Evolutionary conservation across 2,329 filamentous ascomycete species (phyloP).

Genomic region (Apiospora kogelbergensis): DNA sequence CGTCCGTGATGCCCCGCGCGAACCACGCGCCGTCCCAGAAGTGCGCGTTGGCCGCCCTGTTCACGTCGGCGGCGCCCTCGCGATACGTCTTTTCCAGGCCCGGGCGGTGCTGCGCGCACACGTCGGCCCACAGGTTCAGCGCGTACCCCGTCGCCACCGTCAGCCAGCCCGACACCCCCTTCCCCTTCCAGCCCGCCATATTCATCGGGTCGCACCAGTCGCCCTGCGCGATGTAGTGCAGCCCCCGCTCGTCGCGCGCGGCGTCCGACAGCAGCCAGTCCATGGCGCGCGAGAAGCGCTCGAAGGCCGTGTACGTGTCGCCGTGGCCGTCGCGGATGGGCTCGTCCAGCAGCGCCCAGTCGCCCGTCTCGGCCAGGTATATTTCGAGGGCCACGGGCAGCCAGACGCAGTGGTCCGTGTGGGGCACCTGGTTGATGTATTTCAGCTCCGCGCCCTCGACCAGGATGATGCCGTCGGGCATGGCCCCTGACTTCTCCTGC

Average conservation of each 20-base stretch:
- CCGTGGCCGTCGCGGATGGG: conserved; percentile 42
- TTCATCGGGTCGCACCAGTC: conserved; percentile 64
- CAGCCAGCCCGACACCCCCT: conserved; percentile 58
- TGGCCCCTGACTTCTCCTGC: conserved; percentile 54
- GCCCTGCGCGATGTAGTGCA: conserved; percentile 58
- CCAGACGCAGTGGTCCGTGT: conserved; percentile 61
- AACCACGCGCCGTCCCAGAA: conserved; percentile 60
- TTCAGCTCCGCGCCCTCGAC: conserved; percentile 55
- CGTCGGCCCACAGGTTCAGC: conserved; percentile 51
- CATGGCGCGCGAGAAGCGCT: conserved; percentile 56
- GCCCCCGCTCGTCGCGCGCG: conserved; percentile 49
- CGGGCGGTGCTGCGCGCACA: conserved; percentile 44
- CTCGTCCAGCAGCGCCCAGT: conserved; percentile 50
- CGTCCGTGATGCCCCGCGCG: conserved; percentile 57
- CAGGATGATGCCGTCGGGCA: conserved; percentile 58
- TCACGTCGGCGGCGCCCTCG: conserved; percentile 44
- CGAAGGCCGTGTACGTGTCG: conserved; percentile 49
- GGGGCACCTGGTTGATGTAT: conserved; percentile 62
- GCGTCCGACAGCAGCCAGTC: conserved; percentile 48
- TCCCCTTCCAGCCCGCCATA: conserved; percentile 60
- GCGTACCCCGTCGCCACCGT: conserved; percentile 56
- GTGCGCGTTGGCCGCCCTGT: conserved; percentile 49
- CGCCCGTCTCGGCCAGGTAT: conserved; percentile 55
- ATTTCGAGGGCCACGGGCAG: conserved; percentile 54
- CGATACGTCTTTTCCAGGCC: conserved; percentile 36